phyloP scores from a whole-genome alignment of 495 filamentous ascomycete genomes.

The Penicillium paradoxum region DNA sequence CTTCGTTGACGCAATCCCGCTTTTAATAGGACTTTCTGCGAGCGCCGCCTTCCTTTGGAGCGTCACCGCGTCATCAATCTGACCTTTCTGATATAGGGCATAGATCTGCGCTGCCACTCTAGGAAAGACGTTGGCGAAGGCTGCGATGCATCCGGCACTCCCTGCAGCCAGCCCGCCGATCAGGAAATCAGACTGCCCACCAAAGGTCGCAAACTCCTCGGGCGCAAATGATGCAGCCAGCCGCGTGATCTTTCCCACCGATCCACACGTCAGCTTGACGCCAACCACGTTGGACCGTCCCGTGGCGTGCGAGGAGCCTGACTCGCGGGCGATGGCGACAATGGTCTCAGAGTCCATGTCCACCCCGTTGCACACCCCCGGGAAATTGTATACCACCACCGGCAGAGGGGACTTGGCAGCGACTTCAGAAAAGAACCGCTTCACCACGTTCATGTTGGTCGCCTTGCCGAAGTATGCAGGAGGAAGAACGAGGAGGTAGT shows the following conservation, averaged over 20 bases:
- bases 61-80: constrained; percentile 58
- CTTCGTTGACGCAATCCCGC: constrained; percentile 65
- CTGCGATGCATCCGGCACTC: constrained; percentile 56
- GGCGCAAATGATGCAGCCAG: constrained; percentile 50
- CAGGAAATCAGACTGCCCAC: constrained; percentile 67
- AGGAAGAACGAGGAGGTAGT: constrained; percentile 57
- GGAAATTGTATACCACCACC: constrained; percentile 66
- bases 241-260: constrained; percentile 61
- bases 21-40: constrained; percentile 78
- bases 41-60: constrained; percentile 68
- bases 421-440: constrained; percentile 55
- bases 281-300: constrained; percentile 54
- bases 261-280: constrained; percentile 66
- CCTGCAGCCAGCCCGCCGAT: constrained; percentile 46
- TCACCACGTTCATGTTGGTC: constrained; percentile 52
- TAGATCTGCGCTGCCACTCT: constrained; percentile 59
- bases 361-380: constrained; percentile 64
- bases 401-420: constrained; percentile 47
- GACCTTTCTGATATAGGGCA: constrained; percentile 58
- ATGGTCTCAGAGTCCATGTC: constrained; percentile 62
- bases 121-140: constrained; percentile 64
- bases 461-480: constrained; percentile 59
- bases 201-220: constrained; percentile 58
- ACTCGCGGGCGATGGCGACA: constrained; percentile 39
- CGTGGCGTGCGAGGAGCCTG: constrained; percentile 38